Evolutionary conservation across 2,329 filamentous ascomycete genomes (phyloP), one percentile per base, ranked within the genome.

Genomic region (Apiospora sp.): DNA sequence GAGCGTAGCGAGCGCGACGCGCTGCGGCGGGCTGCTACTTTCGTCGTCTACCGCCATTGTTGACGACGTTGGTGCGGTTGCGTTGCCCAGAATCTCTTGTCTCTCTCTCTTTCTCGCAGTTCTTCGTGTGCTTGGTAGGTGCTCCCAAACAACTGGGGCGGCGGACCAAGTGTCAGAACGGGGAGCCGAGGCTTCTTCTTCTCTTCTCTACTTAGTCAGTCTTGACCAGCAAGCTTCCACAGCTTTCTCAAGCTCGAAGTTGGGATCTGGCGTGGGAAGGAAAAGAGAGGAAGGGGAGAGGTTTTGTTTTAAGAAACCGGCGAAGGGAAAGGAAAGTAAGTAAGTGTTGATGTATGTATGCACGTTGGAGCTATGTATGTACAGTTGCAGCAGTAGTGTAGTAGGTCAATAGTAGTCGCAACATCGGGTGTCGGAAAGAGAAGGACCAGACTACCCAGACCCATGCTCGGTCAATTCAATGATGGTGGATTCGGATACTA

Each of bases 221-320:
- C 58, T 64, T 64, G 58, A 64, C 58, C 58, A 64, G 58, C 58
- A 64, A 64, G 58, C 58, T 64, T n/a, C 54, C 30, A 41, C 37
- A 19, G 58, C 58, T 41, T 64, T 41, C 19, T 41, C 19, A 64
- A 64, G 58, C 58, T 41, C n/a, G 58, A 64, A 64, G 34, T 22
- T 30, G 4, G 12, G 58, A 30, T 41, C 34, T 41, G 58, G 22
- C 5, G 34, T 37, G 19, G 22, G 34, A 64, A 41, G n/a, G 58
- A 64, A n/a, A n/a, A 14, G 58, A 64, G 34, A 13, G 58, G 7
- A 22, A n/a, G 46, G n/a, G 34, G 14, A 10, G 54, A 58, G 19
- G 30, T 5, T n/a, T 22, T 41, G n/a, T n/a, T 22, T 4, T 4
- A 41, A 41, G n/a, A 24, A 14, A 34, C 58, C 58, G 58, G 34